These are phyloP conservation scores for Adansonia rubrostipa DNA, from an alignment of 441 rosid genomes.

Conservation along the genomic window DNA sequence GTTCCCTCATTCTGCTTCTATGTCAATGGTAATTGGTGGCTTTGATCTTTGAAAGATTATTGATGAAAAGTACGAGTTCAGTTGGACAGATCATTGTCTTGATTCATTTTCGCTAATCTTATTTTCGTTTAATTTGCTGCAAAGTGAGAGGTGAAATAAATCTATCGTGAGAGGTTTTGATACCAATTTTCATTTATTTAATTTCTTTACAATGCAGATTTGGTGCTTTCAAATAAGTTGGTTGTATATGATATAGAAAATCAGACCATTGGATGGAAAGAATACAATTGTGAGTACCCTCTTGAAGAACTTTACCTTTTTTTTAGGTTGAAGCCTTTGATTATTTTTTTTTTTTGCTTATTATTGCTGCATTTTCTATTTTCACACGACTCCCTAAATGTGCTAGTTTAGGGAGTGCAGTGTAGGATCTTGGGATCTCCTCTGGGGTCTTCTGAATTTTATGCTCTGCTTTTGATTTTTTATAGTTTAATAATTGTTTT, in stretches of 20 bases:
- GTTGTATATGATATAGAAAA: slow-evolving; percentile 75
- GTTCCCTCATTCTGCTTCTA: not conserved
- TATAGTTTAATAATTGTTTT: not conserved
- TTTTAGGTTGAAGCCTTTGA: not conserved
- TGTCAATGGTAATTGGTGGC: slow-evolving; percentile 13
- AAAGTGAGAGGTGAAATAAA: not conserved
- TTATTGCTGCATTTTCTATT: not conserved
- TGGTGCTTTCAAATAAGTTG: slow-evolving; percentile 78
- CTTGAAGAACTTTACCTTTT: not conserved
- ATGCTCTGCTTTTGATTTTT: not conserved
- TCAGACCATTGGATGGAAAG: slow-evolving; percentile 89
- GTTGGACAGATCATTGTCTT: not conserved
- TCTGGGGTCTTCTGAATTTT: not conserved
- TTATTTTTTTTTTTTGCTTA: not conserved
- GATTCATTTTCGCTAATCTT: not conserved
- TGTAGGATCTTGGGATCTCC: not conserved
- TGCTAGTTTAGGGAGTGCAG: not conserved
- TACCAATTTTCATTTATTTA: not conserved
- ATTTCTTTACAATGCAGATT: slow-evolving; percentile 52
- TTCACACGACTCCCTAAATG: not conserved
- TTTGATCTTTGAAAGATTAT: not conserved
- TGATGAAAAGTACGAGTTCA: not conserved
- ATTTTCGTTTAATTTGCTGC: not conserved
- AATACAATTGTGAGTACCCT: slow-evolving; percentile 74
- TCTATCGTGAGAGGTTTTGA: not conserved